A percentile compares a stretch with the other conserved stretches of the same genome.
Evolutionary conservation across 352 stramenopile genomes (phyloP).

Genomic region (Elongisporangium undulatum): DNA sequence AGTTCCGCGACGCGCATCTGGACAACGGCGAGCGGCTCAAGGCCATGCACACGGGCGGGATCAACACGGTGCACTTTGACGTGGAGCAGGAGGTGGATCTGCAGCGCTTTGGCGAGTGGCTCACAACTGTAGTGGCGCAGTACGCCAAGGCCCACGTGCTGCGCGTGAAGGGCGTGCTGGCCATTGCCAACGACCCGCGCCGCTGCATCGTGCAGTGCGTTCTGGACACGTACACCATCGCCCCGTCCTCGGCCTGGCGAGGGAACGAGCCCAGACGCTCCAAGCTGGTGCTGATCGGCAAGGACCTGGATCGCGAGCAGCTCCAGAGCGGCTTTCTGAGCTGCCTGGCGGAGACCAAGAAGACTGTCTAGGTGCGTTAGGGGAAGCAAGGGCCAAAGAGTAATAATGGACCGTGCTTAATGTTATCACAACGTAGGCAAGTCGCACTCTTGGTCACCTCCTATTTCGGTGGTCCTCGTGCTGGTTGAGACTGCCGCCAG

Average conservation of each 20-base stretch:
- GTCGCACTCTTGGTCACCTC: not conserved
- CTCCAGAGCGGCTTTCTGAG: constrained; percentile 42
- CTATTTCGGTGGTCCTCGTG: constrained; percentile 11
- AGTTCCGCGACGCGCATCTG: constrained; percentile 28
- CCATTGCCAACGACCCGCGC: constrained; percentile 32
- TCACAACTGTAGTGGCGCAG: constrained; percentile 41
- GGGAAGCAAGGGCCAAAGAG: not conserved
- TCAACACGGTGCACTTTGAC: constrained; percentile 57
- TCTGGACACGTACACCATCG: constrained; percentile 73
- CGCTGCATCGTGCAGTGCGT: constrained; percentile 67
- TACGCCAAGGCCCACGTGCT: constrained; percentile 59
- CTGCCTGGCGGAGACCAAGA: constrained; percentile 34
- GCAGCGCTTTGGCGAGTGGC: constrained; percentile 49
- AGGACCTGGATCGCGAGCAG: constrained; percentile 33
- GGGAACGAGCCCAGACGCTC: constrained; percentile 27
- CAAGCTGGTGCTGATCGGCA: constrained; percentile 62
- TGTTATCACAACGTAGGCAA: not conserved
- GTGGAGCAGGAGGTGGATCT: constrained; percentile 42
- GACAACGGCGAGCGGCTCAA: constrained; percentile 1
- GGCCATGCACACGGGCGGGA: constrained; percentile 40
- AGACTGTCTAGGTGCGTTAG: not conserved
- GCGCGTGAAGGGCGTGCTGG: constrained; percentile 61
- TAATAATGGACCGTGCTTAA: not conserved
- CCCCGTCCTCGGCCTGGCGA: constrained; percentile 36
- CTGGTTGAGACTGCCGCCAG: constrained; percentile 13